These are phyloP conservation scores for Barnettozyma vustinii DNA, from an alignment of 805 yeast genomes.

Conservation along the genomic window DNA sequence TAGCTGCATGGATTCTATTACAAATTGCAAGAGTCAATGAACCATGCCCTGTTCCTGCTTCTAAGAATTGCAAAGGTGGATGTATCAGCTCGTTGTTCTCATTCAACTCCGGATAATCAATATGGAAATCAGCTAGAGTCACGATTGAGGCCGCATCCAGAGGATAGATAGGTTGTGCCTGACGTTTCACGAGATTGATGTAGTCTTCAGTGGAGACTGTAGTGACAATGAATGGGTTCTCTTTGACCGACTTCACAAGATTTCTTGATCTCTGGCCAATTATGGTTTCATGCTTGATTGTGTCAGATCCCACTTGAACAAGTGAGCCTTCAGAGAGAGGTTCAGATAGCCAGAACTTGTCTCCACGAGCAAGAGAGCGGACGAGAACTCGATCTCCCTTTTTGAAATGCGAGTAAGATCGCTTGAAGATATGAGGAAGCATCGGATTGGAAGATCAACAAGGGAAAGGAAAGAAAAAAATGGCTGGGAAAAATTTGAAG, in stretches of 20 bases:
- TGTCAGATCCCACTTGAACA: conserved; percentile 21
- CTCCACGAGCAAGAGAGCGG: conserved; percentile 17
- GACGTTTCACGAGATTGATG: conserved; percentile 33
- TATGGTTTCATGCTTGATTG: conserved; percentile 33
- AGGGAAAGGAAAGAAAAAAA: background rate
- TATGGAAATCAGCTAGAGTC: conserved; percentile 39
- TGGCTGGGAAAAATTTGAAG: background rate
- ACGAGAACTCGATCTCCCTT: conserved; percentile 19
- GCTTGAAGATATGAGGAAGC: background rate
- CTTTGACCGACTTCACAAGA: conserved; percentile 24
- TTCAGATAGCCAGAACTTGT: conserved; percentile 22
- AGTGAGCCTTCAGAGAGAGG: conserved; percentile 19
- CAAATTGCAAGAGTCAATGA: conserved; percentile 41
- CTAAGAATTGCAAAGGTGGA: conserved; percentile 37
- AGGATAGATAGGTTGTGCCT: conserved; percentile 48
- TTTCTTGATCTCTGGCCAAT: conserved; percentile 34
- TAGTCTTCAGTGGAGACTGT: conserved; percentile 44
- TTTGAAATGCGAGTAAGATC: conserved; percentile 10
- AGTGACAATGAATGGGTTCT: conserved; percentile 29
- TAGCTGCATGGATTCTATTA: conserved; percentile 38
- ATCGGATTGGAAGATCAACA: background rate
- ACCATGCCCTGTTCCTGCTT: conserved; percentile 55
- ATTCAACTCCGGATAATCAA: conserved; percentile 32
- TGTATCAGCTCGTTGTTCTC: conserved; percentile 6
- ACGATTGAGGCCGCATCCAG: conserved; percentile 45